Conservation (phyloP, 208 protist genomes). For the Crithidia acanthocephali region DNA sequence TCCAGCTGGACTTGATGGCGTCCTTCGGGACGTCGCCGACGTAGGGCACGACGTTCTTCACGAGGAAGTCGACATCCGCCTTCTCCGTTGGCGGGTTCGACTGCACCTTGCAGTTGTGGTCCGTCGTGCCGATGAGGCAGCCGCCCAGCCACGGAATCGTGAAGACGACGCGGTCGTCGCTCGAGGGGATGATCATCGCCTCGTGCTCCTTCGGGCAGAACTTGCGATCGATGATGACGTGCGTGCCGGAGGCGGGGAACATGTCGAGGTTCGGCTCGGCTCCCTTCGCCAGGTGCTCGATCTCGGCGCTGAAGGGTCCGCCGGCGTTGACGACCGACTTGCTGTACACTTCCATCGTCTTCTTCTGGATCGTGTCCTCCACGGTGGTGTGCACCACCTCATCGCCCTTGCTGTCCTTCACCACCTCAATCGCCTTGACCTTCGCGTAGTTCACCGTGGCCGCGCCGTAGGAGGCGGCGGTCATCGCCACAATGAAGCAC, state of each 20-base stretch:
- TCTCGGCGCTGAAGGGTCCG: conserved; percentile 82
- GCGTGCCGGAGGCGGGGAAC: conserved; percentile 81
- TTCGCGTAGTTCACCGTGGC: conserved; percentile 94
- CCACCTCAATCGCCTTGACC: conserved; percentile 63
- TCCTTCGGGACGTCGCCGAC: conserved; percentile 60
- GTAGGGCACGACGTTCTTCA: conserved; percentile 71
- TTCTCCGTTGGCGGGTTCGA: conserved; percentile 60
- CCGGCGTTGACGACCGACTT: conserved; percentile 92
- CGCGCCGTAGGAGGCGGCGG: conserved; percentile 91
- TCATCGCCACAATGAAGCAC: conserved; percentile 93
- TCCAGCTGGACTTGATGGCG: conserved; percentile 84
- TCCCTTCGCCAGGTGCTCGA: conserved; percentile 83
- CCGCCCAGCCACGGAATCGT: conserved; percentile 92
- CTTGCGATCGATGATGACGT: conserved; percentile 84
- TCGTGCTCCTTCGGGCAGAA: conserved; percentile 77
- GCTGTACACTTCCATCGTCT: conserved; percentile 77
- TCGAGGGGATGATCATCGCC: conserved; percentile 90
- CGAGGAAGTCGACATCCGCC: conserved; percentile 89
- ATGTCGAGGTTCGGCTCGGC: conserved; percentile 51
- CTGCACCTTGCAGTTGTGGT: conserved; percentile 70
- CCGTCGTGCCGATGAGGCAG: conserved; percentile 96
- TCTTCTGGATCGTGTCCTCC: conserved; percentile 73
- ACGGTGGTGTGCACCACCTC: conserved; percentile 76
- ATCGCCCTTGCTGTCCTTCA: conserved; percentile 50
- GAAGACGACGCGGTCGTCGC: conserved; percentile 95